Evolutionary conservation across 148 eudicot species (phyloP).

Genomic region (Limonium bicolor): DNA sequence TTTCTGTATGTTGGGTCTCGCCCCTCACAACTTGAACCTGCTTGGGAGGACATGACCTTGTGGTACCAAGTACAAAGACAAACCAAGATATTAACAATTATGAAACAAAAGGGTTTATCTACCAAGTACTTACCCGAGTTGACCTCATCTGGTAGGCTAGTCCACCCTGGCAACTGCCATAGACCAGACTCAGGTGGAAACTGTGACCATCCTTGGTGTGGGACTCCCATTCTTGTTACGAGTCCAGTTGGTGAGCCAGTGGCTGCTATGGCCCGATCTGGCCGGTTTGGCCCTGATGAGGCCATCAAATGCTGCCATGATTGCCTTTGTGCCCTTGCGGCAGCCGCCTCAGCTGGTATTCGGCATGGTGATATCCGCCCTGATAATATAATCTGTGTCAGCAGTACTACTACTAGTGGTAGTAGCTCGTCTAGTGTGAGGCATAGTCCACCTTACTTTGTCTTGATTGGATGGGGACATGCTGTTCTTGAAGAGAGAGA

Average conservation of each 20-base stretch:
- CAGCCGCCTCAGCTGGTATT: conserved; percentile 44
- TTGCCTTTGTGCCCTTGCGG: conserved; percentile 70
- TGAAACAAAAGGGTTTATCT: conserved; percentile 72
- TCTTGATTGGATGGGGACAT: conserved; percentile 84
- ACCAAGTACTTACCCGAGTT: conserved; percentile 67
- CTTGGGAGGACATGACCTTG: conserved; percentile 80
- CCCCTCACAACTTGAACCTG: conserved; percentile 84
- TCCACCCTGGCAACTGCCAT: conserved; percentile 54
- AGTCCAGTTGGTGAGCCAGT: conserved; percentile 67
- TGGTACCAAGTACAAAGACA: conserved; percentile 99
- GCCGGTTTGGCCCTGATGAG: conserved; percentile 43
- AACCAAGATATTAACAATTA: conserved; percentile 67
- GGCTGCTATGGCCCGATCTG: conserved; percentile 39
- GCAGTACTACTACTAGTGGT: no score
- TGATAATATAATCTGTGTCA: conserved; percentile 58
- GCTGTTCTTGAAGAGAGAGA: conserved; percentile 91
- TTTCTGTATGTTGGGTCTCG: conserved; percentile 70
- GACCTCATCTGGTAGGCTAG: conserved; percentile 57
- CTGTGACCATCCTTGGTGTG: conserved; percentile 72
- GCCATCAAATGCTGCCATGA: conserved; percentile 91
- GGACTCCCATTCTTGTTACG: conserved; percentile 77
- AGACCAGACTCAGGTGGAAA: conserved; percentile 47
- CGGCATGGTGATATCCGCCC: conserved; percentile 91
- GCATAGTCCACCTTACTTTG: conserved; percentile 47
- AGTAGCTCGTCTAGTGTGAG: conserved; percentile 33